Base-by-base conservation (phyloP, 352 stramenopile species). In the Phytopythium delawarense region DNA sequence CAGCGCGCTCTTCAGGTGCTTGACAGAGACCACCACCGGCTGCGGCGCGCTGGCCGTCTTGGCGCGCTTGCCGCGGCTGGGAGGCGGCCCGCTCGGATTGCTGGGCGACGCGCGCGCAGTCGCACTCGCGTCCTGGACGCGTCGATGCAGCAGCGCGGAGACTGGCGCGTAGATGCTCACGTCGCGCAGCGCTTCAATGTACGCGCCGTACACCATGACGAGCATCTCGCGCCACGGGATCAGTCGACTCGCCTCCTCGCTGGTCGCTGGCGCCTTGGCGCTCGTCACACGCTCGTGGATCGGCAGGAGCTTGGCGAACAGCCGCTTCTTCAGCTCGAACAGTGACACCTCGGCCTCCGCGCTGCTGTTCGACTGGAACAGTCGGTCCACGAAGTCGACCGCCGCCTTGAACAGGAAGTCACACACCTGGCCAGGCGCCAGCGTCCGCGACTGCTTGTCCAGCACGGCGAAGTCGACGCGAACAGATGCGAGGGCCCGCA, bases 141-240 rank as follows among this genome's bases (percentile, higher is more conserved):
- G 25, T 15, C 42, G 52, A 34, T 7, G 64, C 21, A 64, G 66
- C 30, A 32, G 49, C 74, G 66, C 72, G 32, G 70, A 63, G 23
- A 53, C 65, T 1, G 76, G 66, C 23, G 87, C 67, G 59, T 76
- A 79, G 25, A 92, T 62, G 12, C 64, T 71, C 21, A 84, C 64
- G 42, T 87, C 78, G 9, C 61, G 70, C 42, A 90, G 21, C 35
- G 75, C 74, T 62, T 90, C 83, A 32, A 87, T 73, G 54, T 85
- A 92, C 3, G 79, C 75, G 28, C 67, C 65, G 62, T 87, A 89
- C 37, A 88, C 76, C 49, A 88, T 70, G 7, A 67, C 45, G n/a
- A 90, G 74, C 21, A 92, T 80, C 39, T 68, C 69, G 13, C 68
- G 67, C 83, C 83, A 92, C 21, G 83, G 81, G 32, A 90, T 34